Base-by-base conservation (phyloP, 2,329 filamentous ascomycete genomes). In the Saccharata proteae region DNA sequence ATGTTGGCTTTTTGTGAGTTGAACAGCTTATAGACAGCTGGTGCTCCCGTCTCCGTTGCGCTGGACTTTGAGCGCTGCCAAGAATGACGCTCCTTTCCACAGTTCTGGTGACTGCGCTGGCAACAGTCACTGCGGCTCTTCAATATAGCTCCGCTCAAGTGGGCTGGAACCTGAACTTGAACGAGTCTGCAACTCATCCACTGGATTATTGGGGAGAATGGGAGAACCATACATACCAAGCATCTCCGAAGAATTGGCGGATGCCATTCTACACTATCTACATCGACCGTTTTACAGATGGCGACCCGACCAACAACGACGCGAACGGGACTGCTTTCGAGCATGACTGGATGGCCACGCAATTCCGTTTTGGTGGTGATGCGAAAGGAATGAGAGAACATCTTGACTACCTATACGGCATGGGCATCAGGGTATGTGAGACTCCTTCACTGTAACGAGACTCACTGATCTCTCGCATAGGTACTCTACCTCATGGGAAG, bases 251-350 rank as follows among this genome's bases (percentile, higher is more conserved):
- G 0, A 77, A 71, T 41, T 79, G 74, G 74, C 62, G 74, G 16
- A 66, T 78, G 38, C 74, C 74, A 0, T 70, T 77, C 44, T 79
- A 79, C 47, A 74, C 71, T 6, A 54, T 78, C 26, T 75, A 76
- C 45, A 51, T 76, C 8, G 74, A 78, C 47, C 59, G 71, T 37
- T 78, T 69, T 43, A 71, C 74, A 24, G 77, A 78, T 42, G 74
- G 74, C 13, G 67, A 78, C 42, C 73, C 74, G 6, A 60, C 58
- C 3, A 78, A 78, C 44, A 73, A 78, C 46, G 66, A 77, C 42
- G 64, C 64, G 25, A 77, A 77, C 46, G 65, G 61, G 7, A 76
- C 72, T 1, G 39, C 60, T 3, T 77, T 67, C 49, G 73, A 77
- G 43, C 69, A 74, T 46, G 73, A 77, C 44, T 49, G 65, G 34